Evolutionary conservation across 345 rosid species (phyloP).

Genomic region (Linum lewisii): DNA sequence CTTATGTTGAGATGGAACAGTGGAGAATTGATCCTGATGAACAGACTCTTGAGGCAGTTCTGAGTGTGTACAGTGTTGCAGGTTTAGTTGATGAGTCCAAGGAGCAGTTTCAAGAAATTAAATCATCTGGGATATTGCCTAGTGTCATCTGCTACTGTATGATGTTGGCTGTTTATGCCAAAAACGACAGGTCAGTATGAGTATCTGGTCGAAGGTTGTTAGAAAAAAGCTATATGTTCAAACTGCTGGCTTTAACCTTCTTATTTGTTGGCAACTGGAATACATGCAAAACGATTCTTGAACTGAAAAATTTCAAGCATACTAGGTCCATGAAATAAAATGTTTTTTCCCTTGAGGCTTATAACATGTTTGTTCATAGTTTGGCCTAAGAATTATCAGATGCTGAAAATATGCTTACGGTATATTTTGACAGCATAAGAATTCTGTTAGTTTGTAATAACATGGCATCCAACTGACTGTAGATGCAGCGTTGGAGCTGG

Average conservation of each 20-base stretch:
- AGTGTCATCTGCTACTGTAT: slow-evolving; percentile 88
- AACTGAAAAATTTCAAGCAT: neutral
- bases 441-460: neutral
- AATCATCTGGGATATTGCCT: slow-evolving; percentile 63
- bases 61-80: slow-evolving; percentile 72
- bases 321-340: neutral
- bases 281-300: neutral
- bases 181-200: slow-evolving; percentile 63
- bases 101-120: slow-evolving; percentile 90
- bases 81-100: slow-evolving; percentile 82
- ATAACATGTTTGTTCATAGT: too few species aligned
- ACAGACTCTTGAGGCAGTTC: slow-evolving; percentile 80
- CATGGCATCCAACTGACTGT: neutral
- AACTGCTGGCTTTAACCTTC: neutral
- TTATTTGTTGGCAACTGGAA: neutral
- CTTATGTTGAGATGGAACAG: slow-evolving; percentile 83
- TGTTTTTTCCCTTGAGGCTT: neutral
- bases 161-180: slow-evolving; percentile 90
- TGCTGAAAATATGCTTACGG: neutral
- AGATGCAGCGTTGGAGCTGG: too few species aligned
- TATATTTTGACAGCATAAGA: neutral
- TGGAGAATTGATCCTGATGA: slow-evolving; percentile 74
- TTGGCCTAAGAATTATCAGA: neutral
- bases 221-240: neutral
- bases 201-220: slow-evolving; percentile 12